A percentile compares a stretch with the other conserved stretches of the same genome.
Conservation (phyloP, 129 eudicot genomes). For the Pittosporum tobira region DNA sequence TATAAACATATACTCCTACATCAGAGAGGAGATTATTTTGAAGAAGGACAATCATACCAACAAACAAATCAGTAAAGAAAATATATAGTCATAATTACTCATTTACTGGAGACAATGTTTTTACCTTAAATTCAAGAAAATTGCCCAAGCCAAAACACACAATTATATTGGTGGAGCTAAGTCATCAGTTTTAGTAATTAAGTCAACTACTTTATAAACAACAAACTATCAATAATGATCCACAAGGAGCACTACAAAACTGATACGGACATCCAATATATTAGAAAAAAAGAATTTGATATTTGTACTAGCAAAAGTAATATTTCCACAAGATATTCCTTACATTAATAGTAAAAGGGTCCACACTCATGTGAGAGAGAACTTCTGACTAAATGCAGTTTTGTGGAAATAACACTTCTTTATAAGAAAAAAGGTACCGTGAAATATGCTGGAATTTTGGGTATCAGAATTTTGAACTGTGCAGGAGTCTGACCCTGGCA, state of each 20-base stretch:
- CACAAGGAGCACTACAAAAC: neutral
- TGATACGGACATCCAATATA: neutral
- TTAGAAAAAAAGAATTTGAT: neutral
- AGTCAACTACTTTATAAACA: too few species aligned
- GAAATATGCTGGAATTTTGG: constrained; percentile 93
- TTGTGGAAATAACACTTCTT: too few species aligned
- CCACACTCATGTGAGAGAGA: too few species aligned
- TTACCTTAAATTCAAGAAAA: neutral
- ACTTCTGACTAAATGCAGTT: too few species aligned
- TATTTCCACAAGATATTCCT: too few species aligned
- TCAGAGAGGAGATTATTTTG: neutral
- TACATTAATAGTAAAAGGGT: too few species aligned
- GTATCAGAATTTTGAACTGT: constrained; percentile 81
- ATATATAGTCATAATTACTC: neutral
- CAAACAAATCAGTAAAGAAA: constrained; percentile 5
- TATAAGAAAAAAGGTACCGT: constrained; percentile 49
- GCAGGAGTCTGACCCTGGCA: constrained; percentile 71
- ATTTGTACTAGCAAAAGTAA: too few species aligned
- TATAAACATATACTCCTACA: neutral
- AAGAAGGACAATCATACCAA: neutral
- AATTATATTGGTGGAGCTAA: neutral
- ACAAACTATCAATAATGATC: neutral
- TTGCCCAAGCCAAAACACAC: neutral
- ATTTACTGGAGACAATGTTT: neutral
- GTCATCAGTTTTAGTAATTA: neutral